Base-by-base conservation (phyloP, 108 stramenopile species). In the Mayamaea pseudoterrestris region DNA sequence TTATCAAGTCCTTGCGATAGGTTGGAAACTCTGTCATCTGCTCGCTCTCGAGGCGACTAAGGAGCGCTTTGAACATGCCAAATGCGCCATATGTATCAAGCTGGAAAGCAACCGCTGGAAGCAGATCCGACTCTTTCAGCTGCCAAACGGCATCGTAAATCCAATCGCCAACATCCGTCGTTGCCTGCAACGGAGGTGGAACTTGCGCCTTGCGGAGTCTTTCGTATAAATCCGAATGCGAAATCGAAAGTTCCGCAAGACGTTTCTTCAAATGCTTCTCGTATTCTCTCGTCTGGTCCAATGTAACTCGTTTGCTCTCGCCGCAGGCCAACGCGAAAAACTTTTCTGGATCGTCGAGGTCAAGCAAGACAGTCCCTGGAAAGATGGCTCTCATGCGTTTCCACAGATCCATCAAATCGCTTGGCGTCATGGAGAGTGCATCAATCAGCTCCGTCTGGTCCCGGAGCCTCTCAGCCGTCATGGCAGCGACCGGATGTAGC, bases 81-180 rank as follows among this genome's bases (percentile, higher is more conserved):
- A 97, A 93, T 17, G 93, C 93, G 39, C 93, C 83, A 57, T 94
- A 97, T n/a, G 90, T 93, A 58, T 93, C 90, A 30, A 98, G 82
- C 61, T 96, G 95, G 61, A 98, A 98, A n/a, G 90, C 91, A 58
- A 97, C 90, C 8, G 93, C 93, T 21, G 95, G 94, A 44, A 93
- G 71, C 42, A 96, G 71, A 27, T 93, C 90, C 47, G 51, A 61
- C 13, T 60, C 46, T 69, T 90, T 90, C 57, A 97, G 65, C 54
- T 94, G 80, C 30, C 58, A 48, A n/a, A 86, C 66, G 47, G 86
- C 84, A 58, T 63, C 81, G 50, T 86, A 90, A 1, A 90, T 63
- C 42, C 73, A 72, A 20, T 83, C 82, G 53, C 79, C 84, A 31
- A 89, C 80, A 45, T 94, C 89, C 47, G 66, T 73, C 67, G 76